A percentile compares a stretch with the other conserved stretches of the same genome.
Conservation (phyloP, 2,329 filamentous ascomycete species). For the Verticillium nubilum region DNA sequence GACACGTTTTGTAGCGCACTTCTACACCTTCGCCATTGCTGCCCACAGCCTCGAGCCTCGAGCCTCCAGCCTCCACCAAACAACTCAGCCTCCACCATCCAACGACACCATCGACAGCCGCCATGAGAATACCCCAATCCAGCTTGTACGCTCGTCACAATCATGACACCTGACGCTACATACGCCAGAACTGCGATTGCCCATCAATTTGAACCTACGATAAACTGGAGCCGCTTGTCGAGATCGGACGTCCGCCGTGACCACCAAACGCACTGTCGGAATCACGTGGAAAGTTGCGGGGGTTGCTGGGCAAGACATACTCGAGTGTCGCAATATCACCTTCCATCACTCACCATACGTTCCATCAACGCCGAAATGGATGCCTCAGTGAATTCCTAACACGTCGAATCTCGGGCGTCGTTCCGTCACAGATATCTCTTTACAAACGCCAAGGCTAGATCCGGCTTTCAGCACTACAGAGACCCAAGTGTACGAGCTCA, state of each 20-base stretch:
- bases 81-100: not conserved
- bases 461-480: conserved; percentile 20
- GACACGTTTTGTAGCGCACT: not conserved
- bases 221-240: not conserved
- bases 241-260: conserved; percentile 20
- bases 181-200: not conserved
- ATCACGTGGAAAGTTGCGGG: conserved; percentile 20
- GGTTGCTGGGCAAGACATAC: conserved; percentile 16
- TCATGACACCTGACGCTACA: not conserved
- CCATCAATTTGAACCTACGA: not conserved
- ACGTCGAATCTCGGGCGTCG: conserved; percentile 16
- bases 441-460: not conserved
- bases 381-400: conserved; percentile 3
- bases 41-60: not conserved
- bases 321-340: not conserved
- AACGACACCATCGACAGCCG: not conserved
- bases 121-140: not conserved
- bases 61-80: not conserved
- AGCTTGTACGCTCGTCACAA: not conserved
- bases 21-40: not conserved
- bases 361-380: conserved; percentile 5
- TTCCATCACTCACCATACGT: conserved; percentile 2
- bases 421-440: conserved; percentile 19
- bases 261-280: conserved; percentile 19
- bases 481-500: not conserved